Evolutionary conservation across 225 moss, liverwort and hornwort species (phyloP).

Genomic region (Bryum argenteum): DNA sequence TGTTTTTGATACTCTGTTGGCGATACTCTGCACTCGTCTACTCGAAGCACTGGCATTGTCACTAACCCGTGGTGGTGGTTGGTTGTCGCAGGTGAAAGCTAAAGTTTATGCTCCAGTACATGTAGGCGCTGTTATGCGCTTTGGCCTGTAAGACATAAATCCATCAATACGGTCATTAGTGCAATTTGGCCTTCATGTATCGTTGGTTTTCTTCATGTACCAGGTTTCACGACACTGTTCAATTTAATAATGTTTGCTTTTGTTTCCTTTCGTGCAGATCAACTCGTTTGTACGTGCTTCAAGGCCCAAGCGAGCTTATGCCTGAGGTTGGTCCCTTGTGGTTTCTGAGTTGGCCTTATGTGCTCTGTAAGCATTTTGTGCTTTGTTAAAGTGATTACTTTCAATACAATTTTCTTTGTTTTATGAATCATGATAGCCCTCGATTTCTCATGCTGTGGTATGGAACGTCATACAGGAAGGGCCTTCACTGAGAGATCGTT

Average conservation of each 20-base stretch:
- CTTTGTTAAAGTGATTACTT: conserved; percentile 1
- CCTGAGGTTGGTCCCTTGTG: conserved; percentile 65
- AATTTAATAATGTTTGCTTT: conserved; percentile 10
- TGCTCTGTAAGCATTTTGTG: conserved; percentile 7
- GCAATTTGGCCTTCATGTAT: conserved; percentile 18
- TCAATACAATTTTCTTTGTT: background rate
- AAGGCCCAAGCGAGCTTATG: conserved; percentile 85
- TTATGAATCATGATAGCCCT: conserved; percentile 12
- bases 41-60: conserved; percentile 25
- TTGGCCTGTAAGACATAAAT: conserved; percentile 81
- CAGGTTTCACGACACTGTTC: background rate
- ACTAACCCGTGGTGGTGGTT: conserved; percentile 46
- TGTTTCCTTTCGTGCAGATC: conserved; percentile 58
- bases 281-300: conserved; percentile 80
- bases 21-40: conserved; percentile 11
- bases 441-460: conserved; percentile 27
- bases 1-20: conserved; percentile 9
- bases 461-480: conserved; percentile 67
- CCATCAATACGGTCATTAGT: conserved; percentile 9
- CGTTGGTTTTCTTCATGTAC: conserved; percentile 5
- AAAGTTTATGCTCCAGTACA: conserved; percentile 77
- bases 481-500: conserved; percentile 52
- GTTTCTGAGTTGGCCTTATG: conserved; percentile 1
- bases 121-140: conserved; percentile 85
- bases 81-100: conserved; percentile 72